Percentiles rank a stretch among this genome's conserved stretches.
phyloP scores from a whole-genome alignment of 1,284 basidiomycete species.

The Rhodotorula sp. region DNA sequence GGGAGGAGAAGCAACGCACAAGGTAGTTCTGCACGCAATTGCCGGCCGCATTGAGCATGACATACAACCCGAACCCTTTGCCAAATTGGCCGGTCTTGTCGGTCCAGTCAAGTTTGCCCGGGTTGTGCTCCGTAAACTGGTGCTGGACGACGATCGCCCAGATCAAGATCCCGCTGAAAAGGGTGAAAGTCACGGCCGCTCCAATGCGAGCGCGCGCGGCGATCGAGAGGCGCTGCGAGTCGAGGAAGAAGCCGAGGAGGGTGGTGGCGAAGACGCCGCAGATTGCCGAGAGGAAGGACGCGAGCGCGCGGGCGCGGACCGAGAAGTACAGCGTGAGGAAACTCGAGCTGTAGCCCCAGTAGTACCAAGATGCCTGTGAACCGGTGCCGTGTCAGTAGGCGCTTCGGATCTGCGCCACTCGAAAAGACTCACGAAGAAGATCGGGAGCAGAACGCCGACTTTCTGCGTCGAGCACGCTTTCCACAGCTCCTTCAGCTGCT shows the following conservation, averaged over 20 bases:
- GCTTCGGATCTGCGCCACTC: neutral
- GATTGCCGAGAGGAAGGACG: conserved; percentile 11
- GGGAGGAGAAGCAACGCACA: neutral
- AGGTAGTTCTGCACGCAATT: conserved; percentile 21
- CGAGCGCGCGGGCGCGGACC: conserved; percentile 19
- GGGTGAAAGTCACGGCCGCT: neutral
- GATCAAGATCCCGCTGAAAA: conserved; percentile 14
- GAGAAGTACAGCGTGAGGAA: conserved; percentile 12
- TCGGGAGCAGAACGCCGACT: conserved; percentile 11
- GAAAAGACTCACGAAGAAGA: conserved; percentile 13
- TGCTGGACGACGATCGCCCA: conserved; percentile 26
- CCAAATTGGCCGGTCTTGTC: conserved; percentile 6
- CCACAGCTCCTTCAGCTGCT: conserved; percentile 15
- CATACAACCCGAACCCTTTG: conserved; percentile 13
- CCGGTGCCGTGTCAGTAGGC: neutral
- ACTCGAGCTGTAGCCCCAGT: conserved; percentile 14
- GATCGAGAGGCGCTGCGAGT: conserved; percentile 11
- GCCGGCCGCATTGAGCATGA: conserved; percentile 14
- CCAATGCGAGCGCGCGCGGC: conserved; percentile 10
- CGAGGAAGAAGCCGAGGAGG: conserved; percentile 14
- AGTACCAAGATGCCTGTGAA: conserved; percentile 10
- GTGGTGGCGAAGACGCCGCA: conserved; percentile 11
- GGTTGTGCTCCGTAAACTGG: neutral
- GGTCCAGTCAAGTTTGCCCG: conserved; percentile 24
- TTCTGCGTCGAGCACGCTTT: neutral